Base-by-base conservation (phyloP, 257 asterid genomes). In the Solanum ossicruentum region DNA sequence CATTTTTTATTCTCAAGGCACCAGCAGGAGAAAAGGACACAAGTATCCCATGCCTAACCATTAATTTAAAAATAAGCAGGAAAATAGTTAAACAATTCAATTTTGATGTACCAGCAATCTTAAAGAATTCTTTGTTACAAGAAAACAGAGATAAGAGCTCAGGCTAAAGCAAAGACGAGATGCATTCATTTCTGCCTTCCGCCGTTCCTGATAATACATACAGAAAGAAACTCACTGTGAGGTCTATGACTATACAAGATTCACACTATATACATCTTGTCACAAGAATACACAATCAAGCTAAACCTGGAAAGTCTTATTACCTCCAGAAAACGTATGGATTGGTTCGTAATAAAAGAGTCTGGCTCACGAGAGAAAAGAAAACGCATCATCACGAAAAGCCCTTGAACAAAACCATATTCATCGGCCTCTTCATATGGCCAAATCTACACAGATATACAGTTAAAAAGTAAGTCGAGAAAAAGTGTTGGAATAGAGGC, bases 381-480 rank as follows among this genome's bases (percentile, higher is more conserved):
- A 85, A 88, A 86, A 85, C 86, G 89, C 95, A 92, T 95, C 96
- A 94, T 91, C 83, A 91, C 89, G 69, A 92, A 96, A 73, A 96
- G 97, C 86, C 98, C 93, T 93, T 96, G 99, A 83, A 95, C 80
- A 84, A 96, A 93, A 86, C 98, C 99, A 90, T 88, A 91, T 83
- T 92, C 97, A 88, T 91, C 97, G 43, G 90, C 91, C 89, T 92
- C 99, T 87, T 95, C 98, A 90, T 94, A 95, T 52, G 98, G 97
- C 99, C 99, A 96, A 84, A 96, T 98, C 99, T 90, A 32, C 78
- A 85, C 65, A 82, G 66, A 61, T 65, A 82, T 69, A 86, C 61
- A 65, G 88, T 88, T 85, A 85, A 83, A 81, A 81, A 87, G 69
- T 87, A 16, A 6, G 39, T 32, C 18, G 15, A 52, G 58, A 84